phyloP scores from a whole-genome alignment of 1,284 basidiomycete genomes.

The Takashimella tepidaria region DNA sequence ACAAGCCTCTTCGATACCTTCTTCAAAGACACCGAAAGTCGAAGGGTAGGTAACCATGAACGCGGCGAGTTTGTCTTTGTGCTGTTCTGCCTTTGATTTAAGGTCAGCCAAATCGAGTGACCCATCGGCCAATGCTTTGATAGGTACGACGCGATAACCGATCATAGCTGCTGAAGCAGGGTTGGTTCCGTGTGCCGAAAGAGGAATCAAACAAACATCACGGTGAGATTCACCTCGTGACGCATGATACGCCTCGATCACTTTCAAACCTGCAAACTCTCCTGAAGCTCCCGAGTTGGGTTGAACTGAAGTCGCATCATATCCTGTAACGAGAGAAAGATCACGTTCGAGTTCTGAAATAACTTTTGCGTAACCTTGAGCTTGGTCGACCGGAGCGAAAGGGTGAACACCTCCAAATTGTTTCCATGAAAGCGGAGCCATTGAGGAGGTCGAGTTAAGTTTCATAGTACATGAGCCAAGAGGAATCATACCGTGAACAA shows the following conservation, averaged over 20 bases:
- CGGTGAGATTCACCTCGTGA: constrained; percentile 79
- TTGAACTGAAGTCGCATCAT: constrained; percentile 89
- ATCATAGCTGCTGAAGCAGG: constrained; percentile 96
- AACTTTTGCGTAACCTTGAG: constrained; percentile 75
- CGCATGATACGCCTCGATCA: constrained; percentile 91
- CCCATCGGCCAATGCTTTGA: constrained; percentile 83
- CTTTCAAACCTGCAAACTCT: constrained; percentile 88
- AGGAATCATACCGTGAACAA: constrained; percentile 95
- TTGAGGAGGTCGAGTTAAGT: constrained; percentile 92
- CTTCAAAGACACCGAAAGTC: constrained; percentile 95
- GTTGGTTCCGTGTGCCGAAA: constrained; percentile 94
- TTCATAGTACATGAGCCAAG: constrained; percentile 97
- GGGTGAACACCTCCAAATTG: constrained; percentile 88
- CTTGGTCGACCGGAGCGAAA: constrained; percentile 86
- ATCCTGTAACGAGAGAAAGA: constrained; percentile 90
- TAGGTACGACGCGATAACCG: constrained; percentile 88
- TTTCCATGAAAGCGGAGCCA: constrained; percentile 93
- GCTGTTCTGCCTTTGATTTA: constrained; percentile 76
- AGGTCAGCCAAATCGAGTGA: constrained; percentile 86
- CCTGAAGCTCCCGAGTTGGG: constrained; percentile 96
- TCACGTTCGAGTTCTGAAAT: constrained; percentile 89
- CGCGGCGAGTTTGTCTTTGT: constrained; percentile 87
- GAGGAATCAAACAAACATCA: constrained; percentile 88
- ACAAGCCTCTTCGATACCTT: constrained; percentile 86
- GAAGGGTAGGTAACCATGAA: constrained; percentile 98